Evolutionary conservation across 345 rosid species (phyloP).

Genomic region (Eucalyptus melliodora): DNA sequence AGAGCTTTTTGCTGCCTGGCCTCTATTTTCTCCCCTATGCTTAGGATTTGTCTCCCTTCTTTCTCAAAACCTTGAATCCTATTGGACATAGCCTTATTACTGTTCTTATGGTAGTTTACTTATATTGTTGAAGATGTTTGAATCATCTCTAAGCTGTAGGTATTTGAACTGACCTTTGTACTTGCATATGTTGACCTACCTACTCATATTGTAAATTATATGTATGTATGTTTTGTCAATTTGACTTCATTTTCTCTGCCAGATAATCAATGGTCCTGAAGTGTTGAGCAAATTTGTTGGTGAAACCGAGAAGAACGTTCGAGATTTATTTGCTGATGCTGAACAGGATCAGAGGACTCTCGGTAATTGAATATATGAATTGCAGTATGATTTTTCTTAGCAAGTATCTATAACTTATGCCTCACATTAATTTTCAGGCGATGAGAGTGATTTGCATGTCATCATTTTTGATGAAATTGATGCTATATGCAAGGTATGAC

Average conservation of each 20-base stretch:
- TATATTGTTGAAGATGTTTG: not conserved
- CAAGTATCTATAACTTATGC: not conserved
- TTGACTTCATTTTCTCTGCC: not conserved
- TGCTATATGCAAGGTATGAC: constrained; percentile 96
- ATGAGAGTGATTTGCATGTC: constrained; percentile 93
- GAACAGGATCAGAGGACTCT: constrained; percentile 81
- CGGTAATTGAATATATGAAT: constrained; percentile 34
- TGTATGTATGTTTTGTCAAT: not conserved
- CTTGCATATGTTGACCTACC: not conserved
- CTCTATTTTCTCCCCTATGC: not conserved
- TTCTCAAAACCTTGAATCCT: not conserved
- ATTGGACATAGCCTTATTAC: not conserved
- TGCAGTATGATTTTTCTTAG: not conserved
- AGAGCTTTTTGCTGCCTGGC: not conserved
- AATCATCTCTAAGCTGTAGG: not conserved
- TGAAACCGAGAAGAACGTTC: constrained; percentile 93
- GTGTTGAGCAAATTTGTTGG: constrained; percentile 98
- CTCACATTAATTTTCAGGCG: constrained; percentile 45
- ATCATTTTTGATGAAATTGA: constrained; percentile 99
- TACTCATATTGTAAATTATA: not conserved
- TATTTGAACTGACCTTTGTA: not conserved
- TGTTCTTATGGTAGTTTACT: not conserved
- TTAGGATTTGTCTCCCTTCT: not conserved
- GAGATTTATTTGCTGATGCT: constrained; percentile 97
- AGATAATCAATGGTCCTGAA: constrained; percentile 98